Evolutionary conservation across 2,329 filamentous ascomycete species (phyloP).

Genomic region (Fusarium denticulatum): DNA sequence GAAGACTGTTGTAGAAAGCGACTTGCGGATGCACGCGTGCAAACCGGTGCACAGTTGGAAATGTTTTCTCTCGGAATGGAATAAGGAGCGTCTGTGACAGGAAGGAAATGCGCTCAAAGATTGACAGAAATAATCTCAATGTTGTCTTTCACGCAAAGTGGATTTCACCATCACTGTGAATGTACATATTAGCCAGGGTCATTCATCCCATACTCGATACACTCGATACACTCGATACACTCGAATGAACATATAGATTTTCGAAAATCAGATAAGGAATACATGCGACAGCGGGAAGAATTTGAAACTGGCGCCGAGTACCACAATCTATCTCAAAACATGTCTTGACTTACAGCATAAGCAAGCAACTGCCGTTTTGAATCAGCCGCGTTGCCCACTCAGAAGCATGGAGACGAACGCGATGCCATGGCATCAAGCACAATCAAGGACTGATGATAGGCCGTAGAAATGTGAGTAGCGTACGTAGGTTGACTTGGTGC

Average conservation of each 20-base stretch:
- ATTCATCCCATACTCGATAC: neutral
- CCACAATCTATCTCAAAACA: conserved; percentile 17
- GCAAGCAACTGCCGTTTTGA: conserved; percentile 19
- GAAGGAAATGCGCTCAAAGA: neutral
- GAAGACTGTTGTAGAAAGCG: neutral
- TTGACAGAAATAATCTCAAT: conserved; percentile 6
- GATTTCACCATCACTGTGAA: conserved; percentile 14
- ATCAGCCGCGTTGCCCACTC: conserved; percentile 28
- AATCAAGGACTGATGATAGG: conserved; percentile 12
- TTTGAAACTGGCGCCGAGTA: conserved; percentile 19
- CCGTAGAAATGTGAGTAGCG: conserved; percentile 11
- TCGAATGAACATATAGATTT: neutral
- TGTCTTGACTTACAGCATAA: conserved; percentile 36
- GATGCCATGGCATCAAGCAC: conserved; percentile 35
- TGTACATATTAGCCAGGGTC: neutral
- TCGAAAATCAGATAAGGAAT: neutral
- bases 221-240: neutral
- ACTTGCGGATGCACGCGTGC: conserved; percentile 8
- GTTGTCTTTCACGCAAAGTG: neutral
- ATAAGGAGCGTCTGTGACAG: neutral
- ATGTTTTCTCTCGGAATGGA: neutral
- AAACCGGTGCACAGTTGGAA: conserved; percentile 32
- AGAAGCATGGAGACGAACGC: conserved; percentile 23
- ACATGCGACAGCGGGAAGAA: conserved; percentile 11
- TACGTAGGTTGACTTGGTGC: neutral